Base-by-base conservation (phyloP, 345 rosid species). In the Salix brachista region DNA sequence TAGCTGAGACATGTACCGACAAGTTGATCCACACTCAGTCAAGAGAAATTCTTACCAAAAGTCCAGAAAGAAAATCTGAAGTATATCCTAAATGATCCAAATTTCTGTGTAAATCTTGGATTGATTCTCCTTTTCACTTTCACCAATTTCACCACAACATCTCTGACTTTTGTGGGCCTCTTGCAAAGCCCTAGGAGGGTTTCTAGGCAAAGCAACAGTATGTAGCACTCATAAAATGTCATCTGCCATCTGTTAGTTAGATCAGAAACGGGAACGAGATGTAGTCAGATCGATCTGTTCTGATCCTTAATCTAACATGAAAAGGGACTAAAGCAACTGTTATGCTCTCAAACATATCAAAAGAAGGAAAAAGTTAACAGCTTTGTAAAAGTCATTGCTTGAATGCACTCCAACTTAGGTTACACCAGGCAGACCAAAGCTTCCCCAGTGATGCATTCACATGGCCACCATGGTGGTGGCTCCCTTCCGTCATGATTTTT, bases 351-450 rank as follows among this genome's bases (percentile, higher is more conserved):
- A 54, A 79, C 78, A 74, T 73, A 42, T 77, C 74, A 75, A 79
- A 77, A 75, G 66, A 69, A 66, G 82, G n/a, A 75, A 86, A 82
- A 85, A 85, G 85, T 18, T 37, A 26, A 5, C 71, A 67, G 76
- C 87, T 86, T 84, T 82, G 88, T 72, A 83, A 88, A 85, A 87
- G 91, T 80, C 79, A 80, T 75, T 46, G 81, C 81, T 77, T 85
- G 88, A 87, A 83, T 83, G 81, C 86, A 84, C 79, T 77, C 84
- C 83, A 86, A 76, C 83, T 79, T 26, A 75, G 79, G 80, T 67
- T 64, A 76, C 80, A 56, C 42, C 76, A 69, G 77, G 48, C 23
- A 78, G 62, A 75, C 77, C 80, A 65, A 46, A 73, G 67, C 23
- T 46, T 8, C 8, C n/a, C 6, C 8, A 58, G 39, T 71, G 77